A percentile compares a stretch with the other conserved stretches of the same genome.
Evolutionary conservation across 2,329 filamentous ascomycete species (phyloP).

Genomic region (Aspergillus fumigatiaffinis): DNA sequence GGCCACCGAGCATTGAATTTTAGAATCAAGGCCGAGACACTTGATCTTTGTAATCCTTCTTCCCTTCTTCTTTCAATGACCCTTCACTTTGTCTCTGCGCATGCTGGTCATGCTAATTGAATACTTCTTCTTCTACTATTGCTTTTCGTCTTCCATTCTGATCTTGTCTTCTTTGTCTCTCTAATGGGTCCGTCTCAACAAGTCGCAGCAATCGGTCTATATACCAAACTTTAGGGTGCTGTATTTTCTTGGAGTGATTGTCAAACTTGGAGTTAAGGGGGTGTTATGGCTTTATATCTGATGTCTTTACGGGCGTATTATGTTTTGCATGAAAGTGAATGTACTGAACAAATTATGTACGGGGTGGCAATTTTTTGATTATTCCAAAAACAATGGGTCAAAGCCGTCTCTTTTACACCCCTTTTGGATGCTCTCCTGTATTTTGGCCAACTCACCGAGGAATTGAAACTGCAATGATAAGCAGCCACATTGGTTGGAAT

Average conservation of each 20-base stretch:
- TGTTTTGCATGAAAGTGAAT: background rate
- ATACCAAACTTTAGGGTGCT: background rate
- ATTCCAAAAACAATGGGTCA: background rate
- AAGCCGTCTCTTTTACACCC: background rate
- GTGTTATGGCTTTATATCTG: background rate
- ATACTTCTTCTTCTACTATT: background rate
- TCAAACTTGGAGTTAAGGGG: background rate
- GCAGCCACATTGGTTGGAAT: background rate
- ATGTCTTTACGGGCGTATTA: background rate
- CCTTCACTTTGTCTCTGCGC: background rate
- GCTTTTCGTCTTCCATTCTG: background rate
- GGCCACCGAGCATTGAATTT: constrained; percentile 21
- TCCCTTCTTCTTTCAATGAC: background rate
- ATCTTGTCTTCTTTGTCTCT: constrained; percentile 2
- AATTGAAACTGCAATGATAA: background rate
- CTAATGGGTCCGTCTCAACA: background rate
- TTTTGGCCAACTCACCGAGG: background rate
- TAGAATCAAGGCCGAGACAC: constrained; percentile 5
- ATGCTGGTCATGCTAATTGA: background rate
- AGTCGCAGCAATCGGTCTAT: background rate
- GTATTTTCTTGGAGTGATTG: background rate
- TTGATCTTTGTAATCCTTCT: constrained; percentile 4
- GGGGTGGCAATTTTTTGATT: background rate
- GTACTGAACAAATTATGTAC: background rate
- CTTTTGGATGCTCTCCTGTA: background rate